Base-by-base conservation (phyloP, 2,329 filamentous ascomycete genomes). In the Pseudopithomyces maydicus region DNA sequence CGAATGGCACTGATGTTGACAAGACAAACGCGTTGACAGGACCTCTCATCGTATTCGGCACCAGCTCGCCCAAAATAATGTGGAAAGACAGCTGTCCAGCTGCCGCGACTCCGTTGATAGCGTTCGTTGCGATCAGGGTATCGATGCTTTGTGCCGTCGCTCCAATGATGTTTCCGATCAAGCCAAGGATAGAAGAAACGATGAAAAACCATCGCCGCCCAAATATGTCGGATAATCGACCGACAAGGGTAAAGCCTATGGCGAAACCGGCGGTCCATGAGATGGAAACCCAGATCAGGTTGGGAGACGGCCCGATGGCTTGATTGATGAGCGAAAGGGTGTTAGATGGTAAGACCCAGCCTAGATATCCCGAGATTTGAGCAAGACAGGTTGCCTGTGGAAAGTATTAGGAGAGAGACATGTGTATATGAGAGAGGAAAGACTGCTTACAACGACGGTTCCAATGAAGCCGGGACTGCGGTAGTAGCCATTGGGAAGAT, bases 71-170 rank as follows among this genome's bases (percentile, higher is more conserved):
- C 0, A 77, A 63, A 11, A 77, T 73, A 47, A 74, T 71, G 56
- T 71, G 69, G 63, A 77, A 77, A 0, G 74, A 77, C 2, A 75
- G 66, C 57, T 78, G 75, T 35, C 73, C 74, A 20, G 75, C 73
- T 39, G 73, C 73, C 6, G 73, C 75, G 19, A 77, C 66, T 3
- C 75, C 75, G 23, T 77, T 75, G 53, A 77, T 70, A 6, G 64
- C 32, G 15, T 50, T 56, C n/a, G 46, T 52, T 8, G 39, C 70
- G 44, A 72, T 71, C 20, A 73, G 53, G 61, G 66, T 71, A 17
- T 73, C 65, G 14, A 73, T 69, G 53, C 64, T 73, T 44, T 73
- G 68, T 11, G 70, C 74, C 41, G 68, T 64, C n/a, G 68, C 67
- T n/a, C 74, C 74, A 35, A 78, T 70, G 38, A 77, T 74, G 32